Base-by-base conservation (phyloP, 2,329 filamentous ascomycete genomes). In the Arthrobotrys pseudoclavata region DNA sequence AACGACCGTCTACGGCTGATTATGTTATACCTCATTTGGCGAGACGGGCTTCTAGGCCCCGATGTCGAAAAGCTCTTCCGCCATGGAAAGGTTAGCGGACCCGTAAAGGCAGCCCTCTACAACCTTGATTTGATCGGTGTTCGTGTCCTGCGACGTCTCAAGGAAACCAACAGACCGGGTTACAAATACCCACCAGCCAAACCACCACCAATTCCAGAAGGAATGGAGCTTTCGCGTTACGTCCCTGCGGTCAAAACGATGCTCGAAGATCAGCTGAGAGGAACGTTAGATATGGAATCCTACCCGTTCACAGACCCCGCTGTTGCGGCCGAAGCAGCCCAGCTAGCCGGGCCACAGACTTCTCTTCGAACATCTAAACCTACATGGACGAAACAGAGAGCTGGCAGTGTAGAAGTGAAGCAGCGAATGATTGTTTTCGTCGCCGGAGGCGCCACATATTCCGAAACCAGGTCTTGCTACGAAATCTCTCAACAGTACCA, bases 361-460 rank as follows among this genome's bases (percentile, higher is more conserved):
- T 98, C 95, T 13, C 87, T 99, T 24, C 91, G 96, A 72, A 92
- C 93, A 9, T 94, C 94, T 15, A 96, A 97, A 82, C 96, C 95
- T 1, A 97, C 94, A 48, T 99, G 96, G 96, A 96, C 96, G 1
- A 92, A 93, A 66, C 91, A 92, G 9, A 90, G 93, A 50, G 88
- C 91, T 53, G 88, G 90, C 29, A 90, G 86, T 75, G 89, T 87
- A 76, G 95, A 98, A 83, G 96, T 94, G 80, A 89, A 91, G 66
- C 96, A 99, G 83, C 90, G 96, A 64, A 88, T 98, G 67, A 92
- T 99, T 75, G 91, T 98, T 15, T 98, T 97, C 83, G 91, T 98
- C 88, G 96, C 95, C 0, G 96, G 96, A 57, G 96, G 96, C 52
- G 96, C 96, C 20, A 98, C 96, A 0, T 97, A 95, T 83, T 94